A percentile compares a stretch with the other conserved stretches of the same genome.
These are phyloP conservation scores for Pseudogymnoascus sp. DNA, from an alignment of 2,329 filamentous ascomycete species.

Conservation along the genomic window DNA sequence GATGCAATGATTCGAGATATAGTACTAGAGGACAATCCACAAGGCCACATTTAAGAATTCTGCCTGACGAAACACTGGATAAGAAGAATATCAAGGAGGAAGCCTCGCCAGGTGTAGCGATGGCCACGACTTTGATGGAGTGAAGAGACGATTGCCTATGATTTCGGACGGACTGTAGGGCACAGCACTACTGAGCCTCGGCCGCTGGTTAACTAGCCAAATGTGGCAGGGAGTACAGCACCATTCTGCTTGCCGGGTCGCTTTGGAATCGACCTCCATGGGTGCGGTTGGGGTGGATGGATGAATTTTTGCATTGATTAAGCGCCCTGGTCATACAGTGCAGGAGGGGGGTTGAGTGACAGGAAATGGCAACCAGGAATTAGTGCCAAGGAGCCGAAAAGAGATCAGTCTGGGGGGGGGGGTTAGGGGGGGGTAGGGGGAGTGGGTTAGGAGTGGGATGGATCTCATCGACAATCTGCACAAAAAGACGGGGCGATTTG, in stretches of 20 bases:
- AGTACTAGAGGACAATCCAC: not conserved
- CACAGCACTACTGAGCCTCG: conserved; percentile 1
- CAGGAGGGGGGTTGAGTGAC: not conserved
- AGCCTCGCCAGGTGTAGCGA: not conserved
- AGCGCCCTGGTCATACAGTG: not conserved
- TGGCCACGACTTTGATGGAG: not conserved
- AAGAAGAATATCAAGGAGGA: not conserved
- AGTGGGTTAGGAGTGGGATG: not conserved
- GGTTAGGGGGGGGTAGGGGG: too few relatives aligned
- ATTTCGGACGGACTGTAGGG: not conserved
- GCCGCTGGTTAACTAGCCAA: conserved; percentile 1
- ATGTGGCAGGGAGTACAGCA: not conserved
- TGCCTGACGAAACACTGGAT: not conserved
- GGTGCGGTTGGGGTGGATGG: not conserved
- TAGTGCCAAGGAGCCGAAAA: not conserved
- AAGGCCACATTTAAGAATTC: not conserved
- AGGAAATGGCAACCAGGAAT: not conserved
- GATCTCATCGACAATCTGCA: not conserved
- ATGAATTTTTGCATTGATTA: not conserved
- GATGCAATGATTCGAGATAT: not conserved
- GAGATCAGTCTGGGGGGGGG: not conserved
- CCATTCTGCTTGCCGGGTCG: not conserved
- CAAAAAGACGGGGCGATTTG: not conserved
- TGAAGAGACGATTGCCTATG: not conserved
- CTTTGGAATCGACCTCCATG: not conserved